These are phyloP conservation scores for Colletotrichum euphorbiae DNA, from an alignment of 2,329 filamentous ascomycete species.

Conservation along the genomic window DNA sequence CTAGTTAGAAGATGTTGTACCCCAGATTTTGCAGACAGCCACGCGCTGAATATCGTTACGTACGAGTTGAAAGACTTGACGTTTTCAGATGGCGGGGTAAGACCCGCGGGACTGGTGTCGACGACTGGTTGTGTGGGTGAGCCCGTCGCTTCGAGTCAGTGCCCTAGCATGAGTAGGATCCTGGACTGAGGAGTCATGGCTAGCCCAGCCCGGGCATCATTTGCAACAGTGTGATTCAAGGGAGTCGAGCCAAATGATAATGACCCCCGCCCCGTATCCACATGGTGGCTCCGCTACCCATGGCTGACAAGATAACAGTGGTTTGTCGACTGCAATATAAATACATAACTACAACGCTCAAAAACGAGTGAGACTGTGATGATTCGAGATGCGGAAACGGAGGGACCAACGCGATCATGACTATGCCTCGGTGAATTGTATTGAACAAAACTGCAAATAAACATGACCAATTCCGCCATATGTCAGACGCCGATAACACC, in stretches of 20 bases:
- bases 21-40: slow-evolving; percentile 5
- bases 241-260: slow-evolving; percentile 3
- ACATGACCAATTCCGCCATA: too few species aligned
- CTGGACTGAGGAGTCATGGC: too few species aligned
- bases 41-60: slow-evolving; percentile 14
- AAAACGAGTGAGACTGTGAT: background rate
- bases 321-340: background rate
- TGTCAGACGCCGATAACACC: too few species aligned
- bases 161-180: background rate
- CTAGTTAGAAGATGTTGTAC: background rate
- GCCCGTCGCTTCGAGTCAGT: slow-evolving; percentile 1
- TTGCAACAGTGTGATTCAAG: background rate
- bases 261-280: background rate
- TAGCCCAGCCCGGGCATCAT: background rate
- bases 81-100: slow-evolving; percentile 3
- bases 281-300: background rate
- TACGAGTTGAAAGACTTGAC: slow-evolving; percentile 9
- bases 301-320: background rate
- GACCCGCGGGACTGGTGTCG: background rate
- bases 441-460: too few species aligned
- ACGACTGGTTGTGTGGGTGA: background rate
- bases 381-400: fast-evolving
- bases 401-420: too few species aligned
- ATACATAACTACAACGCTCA: background rate
- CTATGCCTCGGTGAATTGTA: too few species aligned